Conservation (phyloP, 1,284 basidiomycete genomes). For the Irpex sp. region DNA sequence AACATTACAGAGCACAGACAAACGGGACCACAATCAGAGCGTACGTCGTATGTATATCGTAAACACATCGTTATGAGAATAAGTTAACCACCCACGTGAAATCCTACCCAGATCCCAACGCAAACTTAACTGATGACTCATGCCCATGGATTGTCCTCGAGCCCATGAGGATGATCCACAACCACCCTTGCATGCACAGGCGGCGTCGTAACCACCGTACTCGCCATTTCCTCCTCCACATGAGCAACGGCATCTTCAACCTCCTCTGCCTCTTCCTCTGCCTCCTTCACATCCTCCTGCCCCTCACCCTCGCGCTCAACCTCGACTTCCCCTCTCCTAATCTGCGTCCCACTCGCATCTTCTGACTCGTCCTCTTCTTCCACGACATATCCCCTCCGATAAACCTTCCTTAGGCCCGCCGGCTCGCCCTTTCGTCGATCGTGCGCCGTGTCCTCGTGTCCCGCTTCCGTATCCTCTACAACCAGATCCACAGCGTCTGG, state of each 20-base stretch:
- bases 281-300: constrained; percentile 14
- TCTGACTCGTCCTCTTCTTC: constrained; percentile 32
- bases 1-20: too few species aligned
- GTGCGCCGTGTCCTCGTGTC: constrained; percentile 42
- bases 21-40: too few species aligned
- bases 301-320: constrained; percentile 24
- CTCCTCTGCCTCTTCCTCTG: constrained; percentile 21
- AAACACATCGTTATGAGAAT: background rate
- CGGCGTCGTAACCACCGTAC: constrained; percentile 37
- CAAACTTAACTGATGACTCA: constrained; percentile 15
- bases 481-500: constrained; percentile 79
- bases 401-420: constrained; percentile 48
- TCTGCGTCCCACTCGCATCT: constrained; percentile 12
- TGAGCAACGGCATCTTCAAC: constrained; percentile 28
- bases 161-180: constrained; percentile 27
- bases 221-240: constrained; percentile 21
- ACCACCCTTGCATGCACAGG: constrained; percentile 38
- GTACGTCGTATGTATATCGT: background rate
- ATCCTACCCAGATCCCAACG: too few species aligned
- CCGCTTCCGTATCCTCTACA: constrained; percentile 55
- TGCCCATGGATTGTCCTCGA: constrained; percentile 55
- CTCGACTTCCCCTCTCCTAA: constrained; percentile 37
- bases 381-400: constrained; percentile 45
- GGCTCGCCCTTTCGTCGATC: constrained; percentile 56
- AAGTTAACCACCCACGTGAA: background rate